Evolutionary conservation across 352 stramenopile species (phyloP).

Genomic region (Pythium coloratum): DNA sequence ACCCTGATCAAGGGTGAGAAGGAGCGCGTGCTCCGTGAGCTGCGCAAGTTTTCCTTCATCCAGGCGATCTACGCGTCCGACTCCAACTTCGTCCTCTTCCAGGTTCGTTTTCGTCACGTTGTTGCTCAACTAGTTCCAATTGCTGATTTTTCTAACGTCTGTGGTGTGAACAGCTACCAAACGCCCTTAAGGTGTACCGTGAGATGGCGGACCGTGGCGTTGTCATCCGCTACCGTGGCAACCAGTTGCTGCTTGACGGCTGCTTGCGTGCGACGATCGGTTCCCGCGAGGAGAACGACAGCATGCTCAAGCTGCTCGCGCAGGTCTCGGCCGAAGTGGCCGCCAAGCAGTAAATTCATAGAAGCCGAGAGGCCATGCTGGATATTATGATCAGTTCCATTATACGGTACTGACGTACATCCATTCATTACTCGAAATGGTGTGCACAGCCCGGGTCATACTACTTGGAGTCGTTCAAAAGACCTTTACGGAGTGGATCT

Average conservation of each 20-base stretch:
- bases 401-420: neutral
- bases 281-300: conserved; percentile 91
- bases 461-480: conserved; percentile 36
- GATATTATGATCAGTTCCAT: neutral
- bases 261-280: conserved; percentile 96
- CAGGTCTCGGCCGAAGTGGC: conserved; percentile 56
- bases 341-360: conserved; percentile 26
- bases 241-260: conserved; percentile 94
- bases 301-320: conserved; percentile 88
- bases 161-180: conserved; percentile 49
- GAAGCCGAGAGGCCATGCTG: neutral
- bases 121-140: neutral
- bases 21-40: conserved; percentile 65
- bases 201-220: conserved; percentile 92
- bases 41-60: conserved; percentile 93
- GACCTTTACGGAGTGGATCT: conserved; percentile 42
- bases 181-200: conserved; percentile 94
- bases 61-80: conserved; percentile 93
- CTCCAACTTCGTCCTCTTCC: conserved; percentile 98
- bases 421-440: neutral
- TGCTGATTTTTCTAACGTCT: neutral
- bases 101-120: conserved; percentile 44
- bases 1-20: conserved; percentile 84
- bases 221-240: conserved; percentile 96
- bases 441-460: neutral